phyloP scores from a whole-genome alignment of 164 flowering plant genomes.

The Santalum album region DNA sequence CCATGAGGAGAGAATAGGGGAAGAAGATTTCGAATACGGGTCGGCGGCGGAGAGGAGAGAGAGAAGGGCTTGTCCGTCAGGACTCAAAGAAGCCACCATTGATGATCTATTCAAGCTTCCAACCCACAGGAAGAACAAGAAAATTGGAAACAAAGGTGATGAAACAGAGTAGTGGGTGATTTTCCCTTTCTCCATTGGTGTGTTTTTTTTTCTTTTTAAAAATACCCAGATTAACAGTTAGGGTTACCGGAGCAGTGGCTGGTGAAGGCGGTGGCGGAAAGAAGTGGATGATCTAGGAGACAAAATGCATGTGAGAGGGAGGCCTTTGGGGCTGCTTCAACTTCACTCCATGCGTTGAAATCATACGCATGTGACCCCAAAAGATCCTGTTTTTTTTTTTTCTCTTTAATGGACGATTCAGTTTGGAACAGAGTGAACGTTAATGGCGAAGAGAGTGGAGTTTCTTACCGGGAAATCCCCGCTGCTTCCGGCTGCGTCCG shows the following conservation, averaged over 20 bases:
- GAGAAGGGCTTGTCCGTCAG: conserved; percentile 84
- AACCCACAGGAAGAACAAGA: conserved; percentile 17
- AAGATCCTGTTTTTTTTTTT: not conserved
- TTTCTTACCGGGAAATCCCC: conserved; percentile 8
- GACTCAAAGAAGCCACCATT: conserved; percentile 37
- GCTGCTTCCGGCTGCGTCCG: not conserved
- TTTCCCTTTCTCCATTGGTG: conserved; percentile 20
- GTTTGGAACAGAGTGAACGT: not conserved
- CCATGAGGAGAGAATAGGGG: conserved; percentile 69
- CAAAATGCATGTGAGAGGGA: conserved; percentile 48
- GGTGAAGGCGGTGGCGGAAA: conserved; percentile 14
- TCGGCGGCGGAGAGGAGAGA: conserved; percentile 50
- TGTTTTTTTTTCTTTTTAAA: no score
- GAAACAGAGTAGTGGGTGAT: not conserved
- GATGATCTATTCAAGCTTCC: not conserved
- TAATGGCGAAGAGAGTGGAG: not conserved
- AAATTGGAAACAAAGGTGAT: conserved; percentile 1
- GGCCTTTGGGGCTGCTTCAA: conserved; percentile 33
- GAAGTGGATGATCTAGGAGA: conserved; percentile 31
- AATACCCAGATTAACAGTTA: no score
- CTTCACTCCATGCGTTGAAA: conserved; percentile 28
- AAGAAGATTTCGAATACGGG: conserved; percentile 24
- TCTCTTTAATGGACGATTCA: conserved; percentile 7
- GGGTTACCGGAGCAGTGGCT: no score
- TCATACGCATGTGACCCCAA: conserved; percentile 30